Base-by-base conservation (phyloP, 2,329 filamentous ascomycete genomes). In the Neofusicoccum laricinum region DNA sequence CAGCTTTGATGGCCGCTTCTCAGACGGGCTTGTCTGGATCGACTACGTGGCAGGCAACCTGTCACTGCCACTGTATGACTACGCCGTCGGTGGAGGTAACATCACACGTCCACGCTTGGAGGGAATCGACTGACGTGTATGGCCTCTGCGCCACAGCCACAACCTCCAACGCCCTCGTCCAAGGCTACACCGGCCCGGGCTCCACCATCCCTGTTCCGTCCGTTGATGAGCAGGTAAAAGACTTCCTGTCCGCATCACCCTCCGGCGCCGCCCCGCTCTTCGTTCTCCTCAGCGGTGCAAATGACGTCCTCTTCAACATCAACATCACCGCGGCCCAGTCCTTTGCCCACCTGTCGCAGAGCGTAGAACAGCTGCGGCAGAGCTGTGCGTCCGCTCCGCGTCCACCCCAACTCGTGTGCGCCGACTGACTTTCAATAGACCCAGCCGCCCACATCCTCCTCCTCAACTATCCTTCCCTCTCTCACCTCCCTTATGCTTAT, bases 11-110 rank as follows among this genome's bases (percentile, higher is more conserved):
- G 64, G 64, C 43, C 59, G 64, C 34, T 66, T 66, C 43, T 64
- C 64, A 6, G 64, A 64, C 36, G 64, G 64, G 1, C 64, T 46
- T 4, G 49, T 66, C 8, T 66, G 64, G 64, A 41, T 53, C 25
- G 64, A 66, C n/a, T 30, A 64, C 25, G 43, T 66, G 21, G 64
- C 64, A 1, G 38, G 36, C 5, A 66, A 63, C 17, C 25, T 66
- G 3, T 55, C 45, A n/a, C 36, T 66, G 15, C 61, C 64, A 6
- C 46, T 57, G 10, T 48, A 63, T 17, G 40, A 66, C 49, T 64
- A 66, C 21, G 64, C 64, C n/a, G n/a, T 55, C 1, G 64, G 64
- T 3, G 61, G 64, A 30, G 61, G 45, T 48, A n/a, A n/a, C n/a
- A n/a, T n/a, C n/a, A n/a, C n/a, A n/a, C n/a, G n/a, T n/a, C n/a